Conservation (phyloP, 495 filamentous ascomycete species). For the Collariella sp. region DNA sequence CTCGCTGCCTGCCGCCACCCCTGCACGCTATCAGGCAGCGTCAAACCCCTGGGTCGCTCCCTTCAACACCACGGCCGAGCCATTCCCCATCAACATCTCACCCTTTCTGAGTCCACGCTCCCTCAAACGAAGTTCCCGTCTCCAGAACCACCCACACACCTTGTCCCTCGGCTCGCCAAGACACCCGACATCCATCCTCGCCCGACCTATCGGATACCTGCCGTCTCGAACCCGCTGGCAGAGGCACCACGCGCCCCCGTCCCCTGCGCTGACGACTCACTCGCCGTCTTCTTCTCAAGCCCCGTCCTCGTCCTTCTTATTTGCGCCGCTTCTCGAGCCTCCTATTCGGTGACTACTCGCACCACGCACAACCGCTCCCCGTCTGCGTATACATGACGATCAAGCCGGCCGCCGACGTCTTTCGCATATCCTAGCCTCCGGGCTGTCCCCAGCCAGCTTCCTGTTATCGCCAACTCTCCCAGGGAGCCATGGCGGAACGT, state of each 20-base stretch:
- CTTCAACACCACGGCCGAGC: constrained; percentile 1
- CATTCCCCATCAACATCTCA: too few relatives aligned
- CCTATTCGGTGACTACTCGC: constrained; percentile 5
- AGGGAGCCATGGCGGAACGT: constrained; percentile 43
- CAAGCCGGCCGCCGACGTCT: constrained; percentile 31
- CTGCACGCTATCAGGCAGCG: not conserved
- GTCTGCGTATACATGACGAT: constrained; percentile 41
- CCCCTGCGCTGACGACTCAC: constrained; percentile 5
- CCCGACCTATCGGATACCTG: constrained; percentile 29
- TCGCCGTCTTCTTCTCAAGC: constrained; percentile 2
- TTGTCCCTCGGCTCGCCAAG: constrained; percentile 6
- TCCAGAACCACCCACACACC: not conserved
- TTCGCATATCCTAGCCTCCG: constrained; percentile 40
- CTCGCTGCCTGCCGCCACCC: not conserved
- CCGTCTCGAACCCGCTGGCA: constrained; percentile 17
- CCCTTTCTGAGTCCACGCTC: too few relatives aligned
- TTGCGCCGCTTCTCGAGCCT: not conserved
- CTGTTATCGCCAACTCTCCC: constrained; percentile 37
- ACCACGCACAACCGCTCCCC: not conserved
- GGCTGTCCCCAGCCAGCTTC: constrained; percentile 34
- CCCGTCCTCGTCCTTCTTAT: constrained; percentile 4
- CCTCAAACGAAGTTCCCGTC: constrained; percentile 1
- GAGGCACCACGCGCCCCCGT: constrained; percentile 14
- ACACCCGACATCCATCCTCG: constrained; percentile 14
- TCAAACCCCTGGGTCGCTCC: not conserved